Base-by-base conservation (phyloP, 495 filamentous ascomycete genomes). In the Trichoderma gamsii region DNA sequence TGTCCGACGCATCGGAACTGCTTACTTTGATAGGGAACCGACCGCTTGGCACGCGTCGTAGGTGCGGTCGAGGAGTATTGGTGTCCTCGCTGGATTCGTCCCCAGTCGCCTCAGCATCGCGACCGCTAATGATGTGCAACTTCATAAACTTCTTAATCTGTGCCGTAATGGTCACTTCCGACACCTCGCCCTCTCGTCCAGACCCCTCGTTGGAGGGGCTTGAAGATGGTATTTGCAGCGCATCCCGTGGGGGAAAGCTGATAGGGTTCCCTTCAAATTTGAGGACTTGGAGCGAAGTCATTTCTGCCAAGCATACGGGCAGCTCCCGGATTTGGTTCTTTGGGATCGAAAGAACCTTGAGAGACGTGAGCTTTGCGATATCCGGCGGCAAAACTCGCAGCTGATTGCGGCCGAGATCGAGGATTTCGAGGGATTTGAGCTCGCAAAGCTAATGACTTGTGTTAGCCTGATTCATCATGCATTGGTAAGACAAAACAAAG, bases 251-350 rank as follows among this genome's bases (percentile, higher is more conserved):
- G 1, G 89, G 89, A 71, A 89, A 91, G 9, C 74, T 75, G 41
- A 97, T 82, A 16, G 92, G 92, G 72, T 97, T 97, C 43, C 91
- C 91, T 52, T 92, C 89, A 16, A 97, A 81, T 74, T 94, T 96
- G 70, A 98, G 79, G 70, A 95, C 89, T 69, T 91, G 90, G 29
- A 98, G 82, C 65, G 92, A 92, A 66, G 84, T 87, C 89, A 97
- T 97, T 73, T 95, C 91, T 46, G 90, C 92, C 23, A 98, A 78
- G 66, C 90, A 91, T 15, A 88, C 82, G 23, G 94, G 94, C 23
- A 98, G 81, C 64, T 90, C 86, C 68, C 90, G 87, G 73, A 98
- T 92, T 67, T 87, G 87, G 76, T 97, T 98, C 71, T 90, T 89
- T 75, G 89, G 89, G 68, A 97, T 79, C 21, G 90, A 90, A 12